Conservation (phyloP, 768 basidiomycete genomes). For the Lentinula lateritia region DNA sequence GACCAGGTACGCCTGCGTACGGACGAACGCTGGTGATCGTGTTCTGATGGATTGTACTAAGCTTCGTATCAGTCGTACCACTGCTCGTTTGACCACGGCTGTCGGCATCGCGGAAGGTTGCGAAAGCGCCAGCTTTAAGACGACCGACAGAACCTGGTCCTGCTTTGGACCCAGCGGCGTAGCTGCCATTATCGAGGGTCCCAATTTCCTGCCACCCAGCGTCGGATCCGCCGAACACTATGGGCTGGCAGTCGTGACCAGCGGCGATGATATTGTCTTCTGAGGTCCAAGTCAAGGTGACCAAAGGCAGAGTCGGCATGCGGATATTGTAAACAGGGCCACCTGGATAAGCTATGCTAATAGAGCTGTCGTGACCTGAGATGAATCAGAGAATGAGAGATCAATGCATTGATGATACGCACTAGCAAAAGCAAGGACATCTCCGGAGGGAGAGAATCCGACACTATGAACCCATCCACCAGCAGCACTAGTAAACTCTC, state of each 20-base stretch:
- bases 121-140: slow-evolving; percentile 90
- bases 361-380: slow-evolving; percentile 89
- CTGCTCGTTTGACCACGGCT: slow-evolving; percentile 50
- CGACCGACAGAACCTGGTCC: slow-evolving; percentile 50
- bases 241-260: slow-evolving; percentile 96
- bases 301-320: slow-evolving; percentile 71
- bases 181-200: slow-evolving; percentile 83
- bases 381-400: not conserved
- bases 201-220: slow-evolving; percentile 77
- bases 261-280: slow-evolving; percentile 85
- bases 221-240: slow-evolving; percentile 73
- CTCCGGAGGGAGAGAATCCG: slow-evolving; percentile 95
- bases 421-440: slow-evolving; percentile 91
- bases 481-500: slow-evolving; percentile 81
- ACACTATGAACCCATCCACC: slow-evolving; percentile 98
- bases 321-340: slow-evolving; percentile 74
- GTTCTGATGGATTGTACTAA: slow-evolving; percentile 94
- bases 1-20: slow-evolving; percentile 55
- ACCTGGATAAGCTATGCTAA: slow-evolving; percentile 88
- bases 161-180: slow-evolving; percentile 46
- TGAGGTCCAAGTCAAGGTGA: slow-evolving; percentile 81
- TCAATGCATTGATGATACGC: slow-evolving; percentile 23
- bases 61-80: slow-evolving; percentile 56
- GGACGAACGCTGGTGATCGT: slow-evolving; percentile 90
- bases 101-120: slow-evolving; percentile 90